Evolutionary conservation across 2,329 filamentous ascomycete genomes (phyloP), one percentile per base, ranked within the genome.

Genomic region (Clarireedia sp.): DNA sequence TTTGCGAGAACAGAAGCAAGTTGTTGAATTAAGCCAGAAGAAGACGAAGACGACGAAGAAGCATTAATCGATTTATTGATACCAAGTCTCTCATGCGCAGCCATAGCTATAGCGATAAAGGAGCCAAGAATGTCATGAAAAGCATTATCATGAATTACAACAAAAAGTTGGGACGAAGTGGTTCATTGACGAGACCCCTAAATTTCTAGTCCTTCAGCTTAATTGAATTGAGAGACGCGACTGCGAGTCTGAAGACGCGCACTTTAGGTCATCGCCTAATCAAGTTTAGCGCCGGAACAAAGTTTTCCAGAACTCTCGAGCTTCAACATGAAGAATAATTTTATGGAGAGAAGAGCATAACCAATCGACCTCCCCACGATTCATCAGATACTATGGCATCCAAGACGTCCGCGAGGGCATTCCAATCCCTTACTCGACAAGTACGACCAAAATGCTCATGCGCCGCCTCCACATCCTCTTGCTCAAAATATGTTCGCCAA

Each of bases 1-100:
- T 77, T 75, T 9, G 82, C 82, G 9, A 86, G 75, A n/a, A 62
- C 60, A 21, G 57, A 56, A 56, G 61, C 61, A 43, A 69, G 63
- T 57, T 62, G 55, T 51, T 67, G 55, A 43, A 64, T 57, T 50
- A 70, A 64, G 58, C 60, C 56, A 46, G 59, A 53, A 53, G 24
- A 26, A 7, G n/a, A n/a, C n/a, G 24, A 6, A 26, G 24, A 26
- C 1, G 59, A 63, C 26, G 50, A 33, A 33, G 29, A 33, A 33
- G 59, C 62, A 24, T 50, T 56, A 62, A 59, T 60, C 58, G 61
- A 61, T 62, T 57, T 38, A 56, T 59, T 58, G 9, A 57, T 57
- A 50, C 12, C 26, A 51, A 45, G 44, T 50, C 47, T 63, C 50
- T 64, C 61, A 48, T 62, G 59, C 54, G 60, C 59, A 61, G 63